These are phyloP conservation scores for Mortierella antarctica DNA, from an alignment of 192 early-diverging fungal genomes.

Conservation along the genomic window DNA sequence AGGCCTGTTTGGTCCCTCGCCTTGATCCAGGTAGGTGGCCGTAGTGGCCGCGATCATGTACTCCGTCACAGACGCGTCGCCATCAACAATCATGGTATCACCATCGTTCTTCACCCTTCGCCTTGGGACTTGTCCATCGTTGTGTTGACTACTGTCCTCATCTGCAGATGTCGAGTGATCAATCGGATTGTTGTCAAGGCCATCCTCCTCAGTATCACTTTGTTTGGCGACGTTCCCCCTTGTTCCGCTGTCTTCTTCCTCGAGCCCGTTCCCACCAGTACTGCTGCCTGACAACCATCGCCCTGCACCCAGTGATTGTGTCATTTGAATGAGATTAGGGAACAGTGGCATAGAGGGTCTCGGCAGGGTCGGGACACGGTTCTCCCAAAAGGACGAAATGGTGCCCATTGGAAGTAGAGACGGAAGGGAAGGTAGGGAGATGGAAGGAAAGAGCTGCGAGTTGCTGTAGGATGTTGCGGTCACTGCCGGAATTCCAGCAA, in stretches of 20 bases:
- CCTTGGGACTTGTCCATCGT: background rate
- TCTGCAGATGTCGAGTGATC: background rate
- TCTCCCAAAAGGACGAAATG: conserved; percentile 47
- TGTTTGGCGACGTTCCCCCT: background rate
- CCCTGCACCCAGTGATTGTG: conserved; percentile 39
- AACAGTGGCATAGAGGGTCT: conserved; percentile 37
- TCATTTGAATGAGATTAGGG: conserved; percentile 41
- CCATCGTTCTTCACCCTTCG: background rate
- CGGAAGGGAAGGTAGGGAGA: conserved; percentile 37
- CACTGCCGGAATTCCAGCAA: conserved; percentile 61
- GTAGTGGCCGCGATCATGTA: conserved; percentile 28
- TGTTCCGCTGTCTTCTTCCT: background rate
- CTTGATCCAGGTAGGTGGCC: conserved; percentile 25
- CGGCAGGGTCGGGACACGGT: conserved; percentile 28
- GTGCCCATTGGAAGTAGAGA: conserved; percentile 25
- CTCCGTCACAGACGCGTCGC: conserved; percentile 23
- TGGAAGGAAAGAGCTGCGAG: conserved; percentile 27
- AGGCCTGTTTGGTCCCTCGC: background rate
- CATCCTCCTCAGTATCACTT: background rate
- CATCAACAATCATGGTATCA: conserved; percentile 11
- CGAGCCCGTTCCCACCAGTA: background rate
- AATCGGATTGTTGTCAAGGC: background rate
- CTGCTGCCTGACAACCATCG: conserved; percentile 23
- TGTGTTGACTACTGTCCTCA: too few species aligned
- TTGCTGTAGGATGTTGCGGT: conserved; percentile 39